Evolutionary conservation across 2,329 filamentous ascomycete species (phyloP), one percentile per base, ranked within the genome.

Genomic region (Pseudonectria foliicola): DNA sequence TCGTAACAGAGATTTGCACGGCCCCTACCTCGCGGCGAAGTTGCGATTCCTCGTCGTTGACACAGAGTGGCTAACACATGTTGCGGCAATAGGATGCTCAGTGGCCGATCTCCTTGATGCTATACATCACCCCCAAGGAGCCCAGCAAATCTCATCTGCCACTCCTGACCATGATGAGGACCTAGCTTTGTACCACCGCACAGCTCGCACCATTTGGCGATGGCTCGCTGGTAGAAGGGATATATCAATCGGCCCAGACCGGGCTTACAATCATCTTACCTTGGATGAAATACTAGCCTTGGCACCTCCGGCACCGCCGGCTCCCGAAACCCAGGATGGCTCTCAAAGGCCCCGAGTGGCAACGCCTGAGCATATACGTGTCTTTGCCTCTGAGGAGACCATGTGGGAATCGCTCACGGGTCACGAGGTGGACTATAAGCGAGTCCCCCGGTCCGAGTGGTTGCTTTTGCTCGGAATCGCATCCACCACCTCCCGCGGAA

Each of bases 331-430:
- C 25, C 29, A 45, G 31, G 30, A 44, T 33, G 35, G 11, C 25
- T 29, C 31, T 11, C 24, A 31, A 6, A 14, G 33, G 21, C 37
- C 25, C 10, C 13, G 27, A 7, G 29, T 6, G 5, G 6, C 13
- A n/a, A 29, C 26, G 7, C 11, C 27, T 8, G 21, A 36, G 7
- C 31, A 46, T 38, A 35, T 56, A 4, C 48, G 58, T 10, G 55
- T 80, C 2, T 67, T 66, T 37, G 67, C 73, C 11, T 68, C 71
- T 0, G 68, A 77, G 42, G 67, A 72, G 31, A 68, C 69, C 4
- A 67, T 77, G 52, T 81, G 77, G 77, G 67, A 71, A 49, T 68
- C 68, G 3, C 59, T 81, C 31, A 70, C 75, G 14, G 75, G 75
- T 10, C 77, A 81, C 52, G 66, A 67, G 6, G 62, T 73, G 8